Conservation (phyloP, 2,329 filamentous ascomycete genomes). For the Penicillium sp. region DNA sequence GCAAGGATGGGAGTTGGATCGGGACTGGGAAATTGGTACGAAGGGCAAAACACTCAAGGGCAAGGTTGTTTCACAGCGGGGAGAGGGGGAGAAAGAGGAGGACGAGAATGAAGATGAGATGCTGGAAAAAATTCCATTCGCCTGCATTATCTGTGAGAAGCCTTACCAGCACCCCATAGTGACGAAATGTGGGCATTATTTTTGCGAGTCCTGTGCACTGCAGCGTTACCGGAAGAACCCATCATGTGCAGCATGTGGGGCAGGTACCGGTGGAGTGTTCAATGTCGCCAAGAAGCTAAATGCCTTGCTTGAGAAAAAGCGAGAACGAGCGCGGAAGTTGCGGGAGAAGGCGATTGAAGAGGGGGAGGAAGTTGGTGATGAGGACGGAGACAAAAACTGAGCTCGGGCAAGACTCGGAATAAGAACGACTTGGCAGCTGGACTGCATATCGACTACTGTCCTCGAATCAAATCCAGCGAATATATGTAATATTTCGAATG, state of each 20-base stretch:
- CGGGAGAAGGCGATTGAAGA: slow-evolving; percentile 55
- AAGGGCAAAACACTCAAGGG: slow-evolving; percentile 54
- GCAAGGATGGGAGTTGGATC: slow-evolving; percentile 92
- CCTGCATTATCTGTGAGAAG: slow-evolving; percentile 80
- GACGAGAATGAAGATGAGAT: slow-evolving; percentile 59
- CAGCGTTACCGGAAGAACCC: slow-evolving; percentile 84
- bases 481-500: neutral
- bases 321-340: slow-evolving; percentile 56
- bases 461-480: neutral
- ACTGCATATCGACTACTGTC: slow-evolving; percentile 3
- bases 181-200: slow-evolving; percentile 93
- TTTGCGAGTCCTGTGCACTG: slow-evolving; percentile 87
- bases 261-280: slow-evolving; percentile 85
- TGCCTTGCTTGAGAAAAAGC: slow-evolving; percentile 73
- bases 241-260: slow-evolving; percentile 79
- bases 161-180: slow-evolving; percentile 77
- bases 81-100: slow-evolving; percentile 48
- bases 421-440: slow-evolving; percentile 8
- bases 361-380: slow-evolving; percentile 52
- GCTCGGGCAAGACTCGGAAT: neutral
- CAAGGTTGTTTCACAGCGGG: slow-evolving; percentile 49
- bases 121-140: slow-evolving; percentile 83
- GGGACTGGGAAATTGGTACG: slow-evolving; percentile 85
- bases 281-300: slow-evolving; percentile 82
- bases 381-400: slow-evolving; percentile 36